Conservation (phyloP, 805 yeast species). For the Wickerhamomyces queroliae region DNA sequence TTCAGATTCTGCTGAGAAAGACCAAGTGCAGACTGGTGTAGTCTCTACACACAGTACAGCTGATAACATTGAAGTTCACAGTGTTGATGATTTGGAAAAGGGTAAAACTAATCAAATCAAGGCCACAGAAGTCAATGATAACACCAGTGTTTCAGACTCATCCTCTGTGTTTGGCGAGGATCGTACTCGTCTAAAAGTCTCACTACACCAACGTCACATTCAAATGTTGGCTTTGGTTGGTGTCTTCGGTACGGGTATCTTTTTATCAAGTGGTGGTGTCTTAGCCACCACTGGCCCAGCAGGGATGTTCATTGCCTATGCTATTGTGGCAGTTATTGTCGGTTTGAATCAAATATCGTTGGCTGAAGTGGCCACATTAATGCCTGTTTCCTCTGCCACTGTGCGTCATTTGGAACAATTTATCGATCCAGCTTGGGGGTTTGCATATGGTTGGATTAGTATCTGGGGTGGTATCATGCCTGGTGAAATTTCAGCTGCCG, state of each 20-base stretch:
- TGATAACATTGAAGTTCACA: too few species aligned
- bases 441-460: slow-evolving; percentile 40
- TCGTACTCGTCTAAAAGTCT: slow-evolving; percentile 5
- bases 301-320: slow-evolving; percentile 29
- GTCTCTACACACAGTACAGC: too few species aligned
- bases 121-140: background rate
- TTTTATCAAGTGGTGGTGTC: slow-evolving; percentile 34
- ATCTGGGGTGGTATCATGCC: slow-evolving; percentile 37
- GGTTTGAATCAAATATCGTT: slow-evolving; percentile 35
- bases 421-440: slow-evolving; percentile 40
- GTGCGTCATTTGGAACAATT: slow-evolving; percentile 32
- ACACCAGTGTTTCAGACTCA: background rate
- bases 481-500: slow-evolving; percentile 39
- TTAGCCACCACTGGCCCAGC: slow-evolving; percentile 29
- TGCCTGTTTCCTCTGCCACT: slow-evolving; percentile 33
- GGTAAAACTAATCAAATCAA: background rate
- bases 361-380: slow-evolving; percentile 31
- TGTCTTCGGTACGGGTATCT: slow-evolving; percentile 39
- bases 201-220: slow-evolving; percentile 28
- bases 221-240: slow-evolving; percentile 46
- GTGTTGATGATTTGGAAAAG: background rate
- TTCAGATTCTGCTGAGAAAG: too few species aligned
- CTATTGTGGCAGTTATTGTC: slow-evolving; percentile 29
- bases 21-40: too few species aligned
- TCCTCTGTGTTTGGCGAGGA: slow-evolving; percentile 13